Evolutionary conservation across 2,329 filamentous ascomycete species (phyloP).

Genomic region (Cladophialophora yegresii): DNA sequence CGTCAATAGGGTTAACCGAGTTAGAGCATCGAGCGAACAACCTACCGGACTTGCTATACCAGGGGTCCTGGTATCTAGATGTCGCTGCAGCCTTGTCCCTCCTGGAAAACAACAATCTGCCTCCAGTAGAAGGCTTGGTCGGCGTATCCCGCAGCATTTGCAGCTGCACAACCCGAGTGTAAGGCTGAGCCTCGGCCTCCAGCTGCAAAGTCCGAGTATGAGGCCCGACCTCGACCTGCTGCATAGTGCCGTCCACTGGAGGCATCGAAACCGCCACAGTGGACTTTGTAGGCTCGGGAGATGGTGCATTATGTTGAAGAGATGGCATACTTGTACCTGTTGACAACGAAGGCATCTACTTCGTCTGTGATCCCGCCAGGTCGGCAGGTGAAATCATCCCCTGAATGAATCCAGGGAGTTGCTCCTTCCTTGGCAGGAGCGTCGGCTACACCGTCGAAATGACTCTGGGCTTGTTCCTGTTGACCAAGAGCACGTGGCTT

Average conservation of each 20-base stretch:
- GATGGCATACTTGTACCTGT: background rate
- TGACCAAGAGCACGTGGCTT: background rate
- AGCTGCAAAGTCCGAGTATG: background rate
- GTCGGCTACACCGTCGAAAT: background rate
- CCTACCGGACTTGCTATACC: conserved; percentile 5
- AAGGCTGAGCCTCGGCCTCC: background rate
- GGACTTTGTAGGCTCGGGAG: background rate
- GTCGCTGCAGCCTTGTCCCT: background rate
- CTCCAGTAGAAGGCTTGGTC: background rate
- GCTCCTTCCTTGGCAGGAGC: background rate
- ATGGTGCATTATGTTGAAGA: background rate
- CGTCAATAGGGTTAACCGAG: background rate
- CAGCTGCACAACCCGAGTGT: background rate
- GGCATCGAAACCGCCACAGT: background rate
- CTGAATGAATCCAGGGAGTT: background rate
- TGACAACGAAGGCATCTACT: background rate
- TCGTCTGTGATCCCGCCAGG: background rate
- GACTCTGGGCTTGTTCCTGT: background rate
- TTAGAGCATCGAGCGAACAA: background rate
- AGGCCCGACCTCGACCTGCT: background rate
- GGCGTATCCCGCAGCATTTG: background rate
- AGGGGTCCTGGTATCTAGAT: background rate
- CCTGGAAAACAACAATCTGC: background rate
- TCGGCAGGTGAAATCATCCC: background rate
- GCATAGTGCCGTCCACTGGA: background rate